Conservation (phyloP, 352 stramenopile species). For the Globisporangium takayamanum region DNA sequence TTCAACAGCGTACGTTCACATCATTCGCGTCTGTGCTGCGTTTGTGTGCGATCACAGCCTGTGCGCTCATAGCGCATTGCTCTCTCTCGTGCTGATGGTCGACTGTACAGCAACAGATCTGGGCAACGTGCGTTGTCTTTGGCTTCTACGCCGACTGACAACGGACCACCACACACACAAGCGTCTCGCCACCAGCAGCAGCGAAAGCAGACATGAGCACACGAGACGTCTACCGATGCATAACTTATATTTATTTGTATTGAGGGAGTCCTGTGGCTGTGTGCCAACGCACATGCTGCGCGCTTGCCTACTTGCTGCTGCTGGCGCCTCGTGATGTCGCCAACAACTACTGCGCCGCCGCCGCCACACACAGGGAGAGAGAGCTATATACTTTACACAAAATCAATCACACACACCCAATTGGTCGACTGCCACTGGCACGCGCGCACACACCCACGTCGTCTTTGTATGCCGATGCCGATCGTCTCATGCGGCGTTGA, state of each 20-base stretch:
- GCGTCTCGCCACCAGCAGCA: too few species aligned
- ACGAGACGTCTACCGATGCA: conserved; percentile 3
- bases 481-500: conserved; percentile 39
- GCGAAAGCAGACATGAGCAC: too few species aligned
- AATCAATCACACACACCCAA: background rate
- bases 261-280: too few species aligned
- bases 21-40: background rate
- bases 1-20: conserved; percentile 77
- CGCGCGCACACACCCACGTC: too few species aligned
- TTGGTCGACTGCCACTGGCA: too few species aligned
- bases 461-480: background rate
- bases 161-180: conserved; percentile 3
- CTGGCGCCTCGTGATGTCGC: too few species aligned
- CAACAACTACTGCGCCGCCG: too few species aligned
- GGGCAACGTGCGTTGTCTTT: conserved; percentile 88
- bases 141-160: conserved; percentile 85
- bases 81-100: background rate
- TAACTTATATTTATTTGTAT: conserved; percentile 23
- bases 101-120: conserved; percentile 66
- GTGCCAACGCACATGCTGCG: too few species aligned
- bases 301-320: too few species aligned
- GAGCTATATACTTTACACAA: conserved; percentile 13
- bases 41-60: background rate
- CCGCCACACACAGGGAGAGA: too few species aligned
- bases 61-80: background rate